phyloP scores from a whole-genome alignment of 108 stramenopile genomes.

The Nitzschia sp. region DNA sequence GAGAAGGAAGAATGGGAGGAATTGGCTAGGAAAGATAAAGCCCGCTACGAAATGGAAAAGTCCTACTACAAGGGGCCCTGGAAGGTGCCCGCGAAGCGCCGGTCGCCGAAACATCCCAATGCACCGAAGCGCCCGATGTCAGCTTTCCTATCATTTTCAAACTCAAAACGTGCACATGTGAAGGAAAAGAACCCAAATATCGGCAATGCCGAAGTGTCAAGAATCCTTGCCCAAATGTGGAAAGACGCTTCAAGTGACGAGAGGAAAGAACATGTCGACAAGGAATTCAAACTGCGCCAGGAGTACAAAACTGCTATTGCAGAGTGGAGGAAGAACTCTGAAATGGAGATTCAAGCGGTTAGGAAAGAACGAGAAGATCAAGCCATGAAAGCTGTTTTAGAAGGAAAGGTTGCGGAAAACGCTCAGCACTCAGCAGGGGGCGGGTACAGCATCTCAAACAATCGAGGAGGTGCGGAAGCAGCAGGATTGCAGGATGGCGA shows the following conservation, averaged over 20 bases:
- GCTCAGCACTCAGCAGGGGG: too few relatives aligned
- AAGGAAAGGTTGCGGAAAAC: constrained; percentile 11
- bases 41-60: constrained; percentile 54
- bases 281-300: constrained; percentile 50
- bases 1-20: constrained; percentile 57
- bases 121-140: constrained; percentile 64
- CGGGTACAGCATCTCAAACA: too few relatives aligned
- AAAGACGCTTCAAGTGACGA: constrained; percentile 38
- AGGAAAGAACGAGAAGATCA: constrained; percentile 31
- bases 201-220: constrained; percentile 57
- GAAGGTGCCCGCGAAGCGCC: constrained; percentile 47
- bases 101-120: constrained; percentile 54
- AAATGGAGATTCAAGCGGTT: constrained; percentile 15
- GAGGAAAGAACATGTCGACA: constrained; percentile 39
- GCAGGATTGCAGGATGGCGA: too few relatives aligned
- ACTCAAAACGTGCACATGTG: constrained; percentile 32
- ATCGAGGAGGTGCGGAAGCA: too few relatives aligned
- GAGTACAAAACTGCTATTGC: constrained; percentile 59
- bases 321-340: constrained; percentile 38
- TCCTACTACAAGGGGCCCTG: constrained; percentile 55
- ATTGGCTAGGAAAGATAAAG: constrained; percentile 59
- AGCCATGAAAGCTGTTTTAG: constrained; percentile 34
- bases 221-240: constrained; percentile 57
- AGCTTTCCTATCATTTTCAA: constrained; percentile 55
- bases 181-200: constrained; percentile 47